phyloP scores from a whole-genome alignment of 2,329 filamentous ascomycete species.

The Pyrenophora tritici-repentis region DNA sequence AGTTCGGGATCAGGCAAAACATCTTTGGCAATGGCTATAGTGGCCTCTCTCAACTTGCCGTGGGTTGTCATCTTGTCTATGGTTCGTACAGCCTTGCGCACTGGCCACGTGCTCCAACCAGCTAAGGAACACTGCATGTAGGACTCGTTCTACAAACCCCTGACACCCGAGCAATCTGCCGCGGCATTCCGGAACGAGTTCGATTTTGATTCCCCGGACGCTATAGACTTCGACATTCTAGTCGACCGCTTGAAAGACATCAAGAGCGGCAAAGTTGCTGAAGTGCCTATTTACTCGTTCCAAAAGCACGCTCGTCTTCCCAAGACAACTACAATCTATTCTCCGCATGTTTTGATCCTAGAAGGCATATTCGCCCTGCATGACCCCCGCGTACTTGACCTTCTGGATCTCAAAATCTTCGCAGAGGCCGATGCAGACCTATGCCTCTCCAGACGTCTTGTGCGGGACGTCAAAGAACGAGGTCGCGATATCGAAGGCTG shows the following conservation, averaged over 20 bases:
- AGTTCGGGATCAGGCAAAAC: conserved; percentile 97
- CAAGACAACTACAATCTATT: conserved; percentile 87
- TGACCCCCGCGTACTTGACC: conserved; percentile 79
- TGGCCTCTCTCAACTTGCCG: conserved; percentile 84
- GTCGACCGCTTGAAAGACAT: conserved; percentile 80
- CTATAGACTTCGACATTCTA: conserved; percentile 91
- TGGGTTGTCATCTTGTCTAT: conserved; percentile 99
- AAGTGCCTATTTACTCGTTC: conserved; percentile 96
- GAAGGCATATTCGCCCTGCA: conserved; percentile 97
- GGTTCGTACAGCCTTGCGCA: conserved; percentile 57
- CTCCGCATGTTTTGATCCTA: conserved; percentile 90
- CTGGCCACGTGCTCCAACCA: conserved; percentile 31
- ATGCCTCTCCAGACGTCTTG: conserved; percentile 71
- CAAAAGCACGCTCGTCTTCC: conserved; percentile 81
- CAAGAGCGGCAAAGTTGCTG: conserved; percentile 85
- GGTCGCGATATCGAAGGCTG: conserved; percentile 92
- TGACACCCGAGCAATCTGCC: conserved; percentile 77
- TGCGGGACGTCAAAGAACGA: conserved; percentile 86
- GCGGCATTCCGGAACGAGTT: conserved; percentile 88
- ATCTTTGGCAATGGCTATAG: conserved; percentile 88
- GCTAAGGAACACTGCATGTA: conserved; percentile 47
- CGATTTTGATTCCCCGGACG: conserved; percentile 93
- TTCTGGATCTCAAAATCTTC: conserved; percentile 95
- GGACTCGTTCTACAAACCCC: conserved; percentile 97
- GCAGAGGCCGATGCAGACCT: conserved; percentile 95